Conservation (phyloP, 331 rosid genomes). For the Quercus lobata region DNA sequence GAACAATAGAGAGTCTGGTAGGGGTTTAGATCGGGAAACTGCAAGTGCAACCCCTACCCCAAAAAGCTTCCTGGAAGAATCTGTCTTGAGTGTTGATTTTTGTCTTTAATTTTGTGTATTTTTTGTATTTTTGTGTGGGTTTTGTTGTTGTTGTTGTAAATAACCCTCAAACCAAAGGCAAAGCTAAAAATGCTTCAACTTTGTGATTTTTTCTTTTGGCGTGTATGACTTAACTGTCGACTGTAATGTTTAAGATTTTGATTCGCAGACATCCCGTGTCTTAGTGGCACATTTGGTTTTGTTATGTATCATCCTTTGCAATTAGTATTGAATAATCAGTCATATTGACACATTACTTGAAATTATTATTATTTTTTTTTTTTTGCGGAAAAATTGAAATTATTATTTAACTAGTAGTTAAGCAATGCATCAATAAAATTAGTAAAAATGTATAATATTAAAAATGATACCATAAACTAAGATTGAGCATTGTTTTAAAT, state of each 20-base stretch:
- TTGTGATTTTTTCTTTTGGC: background rate
- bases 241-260: background rate
- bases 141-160: background rate
- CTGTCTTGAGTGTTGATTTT: no score
- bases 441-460: no score
- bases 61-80: no score
- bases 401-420: background rate
- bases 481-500: background rate
- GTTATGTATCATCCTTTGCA: no score
- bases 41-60: no score
- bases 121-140: no score
- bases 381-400: background rate
- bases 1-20: no score
- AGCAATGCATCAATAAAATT: background rate
- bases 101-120: no score
- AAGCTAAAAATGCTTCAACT: background rate
- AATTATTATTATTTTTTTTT: background rate
- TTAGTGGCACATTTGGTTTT: no score
- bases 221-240: background rate
- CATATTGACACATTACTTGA: background rate
- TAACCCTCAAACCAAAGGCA: background rate
- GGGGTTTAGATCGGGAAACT: no score
- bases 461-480: background rate
- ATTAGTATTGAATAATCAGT: background rate
- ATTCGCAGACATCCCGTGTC: background rate